Base-by-base conservation (phyloP, 2,329 filamentous ascomycete species). In the Lecanicillium sp. region DNA sequence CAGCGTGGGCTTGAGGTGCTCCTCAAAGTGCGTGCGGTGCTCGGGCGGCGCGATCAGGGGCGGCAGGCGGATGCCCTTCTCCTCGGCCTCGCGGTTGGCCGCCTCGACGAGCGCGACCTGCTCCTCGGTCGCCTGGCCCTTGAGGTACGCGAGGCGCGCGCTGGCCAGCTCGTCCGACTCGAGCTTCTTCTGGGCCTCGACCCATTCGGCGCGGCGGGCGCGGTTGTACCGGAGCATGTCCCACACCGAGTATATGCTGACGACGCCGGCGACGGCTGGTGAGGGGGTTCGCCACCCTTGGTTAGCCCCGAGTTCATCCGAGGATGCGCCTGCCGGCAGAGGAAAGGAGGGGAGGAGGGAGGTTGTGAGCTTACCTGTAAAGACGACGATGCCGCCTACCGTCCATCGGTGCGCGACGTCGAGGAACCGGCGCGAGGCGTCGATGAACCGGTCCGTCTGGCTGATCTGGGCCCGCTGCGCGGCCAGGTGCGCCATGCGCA, bases 401-500 rank as follows among this genome's bases (percentile, higher is more conserved):
- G 77, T 79, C 48, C 75, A 66, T 53, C 72, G 72, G 60, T 82
- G 78, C 48, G 75, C 76, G 33, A 72, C 71, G 56, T 81, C 77
- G 50, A 81, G 70, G 55, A 77, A 66, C 26, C 69, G 65, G 54
- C 78, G 64, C 48, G 74, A 71, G 26, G 55, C 60, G 50, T 70
- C 69, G 44, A 81, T 65, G 33, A 79, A 47, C 45, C 64, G 67
- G 60, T 82, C 78, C 48, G 77, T 64, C 51, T 61, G 65, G 53
- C 77, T 81, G 39, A 78, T 63, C 58, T 75, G 68, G 19, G 81
- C 77, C 56, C 76, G 72, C 64, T 79, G 78, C 38, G 83, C 81
- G n/a, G 80, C 80, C 50, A 81, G 72, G 62, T 85, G 82, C 52
- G 83, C 81, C 38, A 81, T 81, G 46, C 84, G 75, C 58, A 88